These are phyloP conservation scores for Papiliotrema fonsecae DNA, from an alignment of 1,284 basidiomycete species.

Conservation along the genomic window DNA sequence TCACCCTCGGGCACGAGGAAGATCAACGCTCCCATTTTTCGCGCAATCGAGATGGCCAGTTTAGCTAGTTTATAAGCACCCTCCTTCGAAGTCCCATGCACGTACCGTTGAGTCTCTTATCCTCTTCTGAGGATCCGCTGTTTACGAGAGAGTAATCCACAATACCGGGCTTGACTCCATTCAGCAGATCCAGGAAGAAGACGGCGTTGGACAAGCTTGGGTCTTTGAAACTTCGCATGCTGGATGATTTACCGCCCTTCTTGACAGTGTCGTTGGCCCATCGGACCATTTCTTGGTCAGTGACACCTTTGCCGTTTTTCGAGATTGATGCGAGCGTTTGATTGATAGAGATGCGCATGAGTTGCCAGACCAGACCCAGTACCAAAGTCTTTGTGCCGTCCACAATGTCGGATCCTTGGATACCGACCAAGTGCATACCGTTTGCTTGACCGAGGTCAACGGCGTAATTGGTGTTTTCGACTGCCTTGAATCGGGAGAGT, in stretches of 20 bases:
- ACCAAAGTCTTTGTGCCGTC: constrained; percentile 88
- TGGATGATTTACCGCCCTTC: constrained; percentile 59
- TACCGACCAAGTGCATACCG: constrained; percentile 92
- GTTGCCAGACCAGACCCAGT: constrained; percentile 93
- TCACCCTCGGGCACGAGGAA: constrained; percentile 89
- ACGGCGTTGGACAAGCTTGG: constrained; percentile 80
- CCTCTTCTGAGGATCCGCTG: constrained; percentile 69
- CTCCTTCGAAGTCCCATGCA: constrained; percentile 7
- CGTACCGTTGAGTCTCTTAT: constrained; percentile 84
- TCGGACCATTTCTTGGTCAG: constrained; percentile 87
- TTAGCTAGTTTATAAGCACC: constrained; percentile 58
- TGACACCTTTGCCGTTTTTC: constrained; percentile 70
- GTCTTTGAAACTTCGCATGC: constrained; percentile 92
- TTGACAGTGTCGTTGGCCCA: constrained; percentile 94
- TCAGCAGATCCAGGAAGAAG: constrained; percentile 91
- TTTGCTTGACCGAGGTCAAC: constrained; percentile 90
- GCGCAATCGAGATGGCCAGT: constrained; percentile 93
- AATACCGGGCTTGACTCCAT: constrained; percentile 86
- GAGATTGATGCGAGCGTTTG: constrained; percentile 80
- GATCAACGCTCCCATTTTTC: constrained; percentile 95
- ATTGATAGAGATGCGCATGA: constrained; percentile 90
- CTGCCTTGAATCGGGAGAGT: constrained; percentile 90
- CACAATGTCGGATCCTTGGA: constrained; percentile 95
- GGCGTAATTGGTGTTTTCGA: constrained; percentile 96
- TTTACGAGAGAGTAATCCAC: constrained; percentile 86